phyloP scores from a whole-genome alignment of 208 protist species.

The Acanthamoeba royreba region DNA sequence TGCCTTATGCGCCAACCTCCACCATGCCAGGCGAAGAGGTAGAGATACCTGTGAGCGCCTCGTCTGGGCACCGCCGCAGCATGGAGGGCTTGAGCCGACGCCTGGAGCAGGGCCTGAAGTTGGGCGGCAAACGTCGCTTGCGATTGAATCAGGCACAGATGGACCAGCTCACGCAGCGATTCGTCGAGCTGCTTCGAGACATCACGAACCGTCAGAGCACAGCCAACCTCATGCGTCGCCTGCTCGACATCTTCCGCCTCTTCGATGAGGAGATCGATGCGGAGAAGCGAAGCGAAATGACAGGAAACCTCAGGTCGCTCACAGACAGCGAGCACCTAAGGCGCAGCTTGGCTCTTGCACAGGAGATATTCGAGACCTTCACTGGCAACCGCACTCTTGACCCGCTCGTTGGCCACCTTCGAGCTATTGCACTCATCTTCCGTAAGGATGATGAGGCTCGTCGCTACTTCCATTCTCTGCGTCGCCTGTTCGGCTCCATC shows the following conservation, averaged over 20 bases:
- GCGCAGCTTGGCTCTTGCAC: not conserved
- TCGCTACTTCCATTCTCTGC: not conserved
- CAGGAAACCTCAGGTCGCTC: not conserved
- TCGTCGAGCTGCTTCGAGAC: not conserved
- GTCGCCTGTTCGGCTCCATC: not conserved
- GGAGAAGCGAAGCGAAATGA: not conserved
- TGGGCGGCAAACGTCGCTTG: not conserved
- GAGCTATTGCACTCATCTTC: not conserved
- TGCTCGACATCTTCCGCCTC: not conserved
- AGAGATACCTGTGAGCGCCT: not conserved
- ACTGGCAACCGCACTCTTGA: not conserved
- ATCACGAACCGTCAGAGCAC: not conserved
- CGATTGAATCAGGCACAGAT: not conserved
- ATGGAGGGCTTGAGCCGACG: not conserved
- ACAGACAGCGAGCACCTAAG: not conserved
- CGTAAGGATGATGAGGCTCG: not conserved
- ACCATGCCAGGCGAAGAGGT: not conserved
- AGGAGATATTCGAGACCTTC: not conserved
- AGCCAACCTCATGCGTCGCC: not conserved
- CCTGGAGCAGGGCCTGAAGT: not conserved
- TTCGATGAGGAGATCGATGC: not conserved
- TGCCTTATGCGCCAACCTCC: too few species aligned
- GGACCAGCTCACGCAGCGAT: not conserved
- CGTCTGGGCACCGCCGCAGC: not conserved
- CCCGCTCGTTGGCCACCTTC: not conserved